Base-by-base conservation (phyloP, 2,329 filamentous ascomycete genomes). In the Botrytis deweyae region DNA sequence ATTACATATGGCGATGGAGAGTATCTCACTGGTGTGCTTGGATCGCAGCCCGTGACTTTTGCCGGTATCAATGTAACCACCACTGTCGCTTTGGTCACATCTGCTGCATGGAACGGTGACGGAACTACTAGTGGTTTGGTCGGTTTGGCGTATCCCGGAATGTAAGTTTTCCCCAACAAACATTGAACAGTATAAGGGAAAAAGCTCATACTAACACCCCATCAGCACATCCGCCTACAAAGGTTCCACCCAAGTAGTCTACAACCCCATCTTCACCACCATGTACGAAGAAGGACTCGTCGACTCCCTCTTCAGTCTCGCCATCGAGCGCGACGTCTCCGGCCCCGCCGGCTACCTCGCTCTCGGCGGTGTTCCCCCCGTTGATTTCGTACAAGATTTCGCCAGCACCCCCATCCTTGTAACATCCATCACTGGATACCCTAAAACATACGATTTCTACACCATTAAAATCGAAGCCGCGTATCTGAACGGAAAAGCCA, bases 251-350 rank as follows among this genome's bases (percentile, higher is more conserved):
- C 71, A 66, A 63, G 70, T 79, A 3, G 68, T 79, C 1, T 88
- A 89, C 80, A 82, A 84, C 69, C 85, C 87, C 0, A 77, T 88
- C 22, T 84, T 88, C 76, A 84, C 82, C 16, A 85, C 81, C 65
- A 85, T 88, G 83, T 84, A 83, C 77, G 79, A 83, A 65, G 78
- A 84, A 46, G 82, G 83, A 33, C 78, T 84, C 25, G 83, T 85
- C 18, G 78, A 82, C 0, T 82, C 86, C 0, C 77, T 86, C 22
- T 88, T 87, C 81, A 85, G 83, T 76, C 80, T 88, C n/a, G 85
- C 83, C 1, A 80, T 88, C 29, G 81, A 83, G 22, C 80, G 84
- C 12, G 79, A 79, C n/a, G 72, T 75, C 25, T 72, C 70, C 1
- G 74, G 77, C 0, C 76, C 80, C 29, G 83, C 83, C 9, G 86